Evolutionary conservation across 1,284 basidiomycete species (phyloP), one percentile per base, ranked within the genome.

Genomic region (Lentinula novae-zelandiae): DNA sequence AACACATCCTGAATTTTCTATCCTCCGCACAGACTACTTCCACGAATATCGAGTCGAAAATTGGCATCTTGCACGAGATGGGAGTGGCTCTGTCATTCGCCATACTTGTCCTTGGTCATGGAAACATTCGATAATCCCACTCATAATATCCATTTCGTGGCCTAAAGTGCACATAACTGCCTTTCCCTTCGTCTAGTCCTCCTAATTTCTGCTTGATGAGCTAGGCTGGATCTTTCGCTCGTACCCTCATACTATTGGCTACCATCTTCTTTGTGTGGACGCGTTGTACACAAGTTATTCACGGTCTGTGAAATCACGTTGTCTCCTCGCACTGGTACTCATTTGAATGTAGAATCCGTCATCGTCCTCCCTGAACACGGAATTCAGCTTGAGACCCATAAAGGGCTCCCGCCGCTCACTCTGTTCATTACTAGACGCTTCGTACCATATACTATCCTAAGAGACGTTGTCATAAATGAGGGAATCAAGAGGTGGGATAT

Each of bases 381-480:
- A 12, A 74, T 92, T 39, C 90, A 92, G 67, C 70, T 92, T 1
- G 87, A 92, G 71, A 86, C 84, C 0, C 82, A 84, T 69, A 75
- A 80, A 58, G 89, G 88, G 0, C 69, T 85, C 36, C 77, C 79
- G 5, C 70, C 73, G 20, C 63, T 79, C 20, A 71, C 81, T 3
- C 66, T 87, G 4, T 74, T 74, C 50, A 75, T 75, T 2, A 78
- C 76, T 0, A 79, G 81, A 59, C 80, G 72, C 6, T 91, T 92
- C 68, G 82, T 92, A 65, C 84, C 87, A 6, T 68, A 79, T 36
- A 69, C 76, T 1, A 67, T 70, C 2, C 71, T 92, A 33, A 76
- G 81, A 53, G 87, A 90, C 63, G 76, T 89, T 40, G 67, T 91
- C 39, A 86, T 92, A 58, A 88, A 91, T 66, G 90, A 92, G 70